These are phyloP conservation scores for Craterostigma plantagineum DNA, from an alignment of 257 asterid genomes.

Conservation along the genomic window DNA sequence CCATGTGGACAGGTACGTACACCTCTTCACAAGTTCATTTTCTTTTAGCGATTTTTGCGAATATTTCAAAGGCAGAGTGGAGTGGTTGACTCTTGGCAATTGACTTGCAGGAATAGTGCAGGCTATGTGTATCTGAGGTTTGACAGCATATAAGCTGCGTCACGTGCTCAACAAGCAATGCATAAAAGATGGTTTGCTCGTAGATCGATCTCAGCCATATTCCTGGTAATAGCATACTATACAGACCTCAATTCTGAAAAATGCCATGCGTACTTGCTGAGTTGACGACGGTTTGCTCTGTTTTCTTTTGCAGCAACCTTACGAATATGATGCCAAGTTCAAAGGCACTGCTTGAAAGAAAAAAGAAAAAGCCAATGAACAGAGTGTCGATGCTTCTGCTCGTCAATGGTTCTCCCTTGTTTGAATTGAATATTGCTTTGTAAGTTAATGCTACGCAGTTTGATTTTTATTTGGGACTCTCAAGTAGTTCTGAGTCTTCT, in stretches of 20 bases:
- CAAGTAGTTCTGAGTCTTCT: too few relatives aligned
- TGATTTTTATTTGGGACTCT: too few relatives aligned
- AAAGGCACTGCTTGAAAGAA: too few relatives aligned
- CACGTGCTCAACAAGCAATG: conserved; percentile 48
- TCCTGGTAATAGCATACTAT: conserved; percentile 22
- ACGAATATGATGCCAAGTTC: conserved; percentile 30
- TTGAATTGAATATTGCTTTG: too few relatives aligned
- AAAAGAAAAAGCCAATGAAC: too few relatives aligned
- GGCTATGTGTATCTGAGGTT: conserved; percentile 57
- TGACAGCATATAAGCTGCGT: conserved; percentile 30
- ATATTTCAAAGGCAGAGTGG: not conserved
- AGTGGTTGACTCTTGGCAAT: conserved; percentile 4
- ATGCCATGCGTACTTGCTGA: not conserved
- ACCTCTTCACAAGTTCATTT: too few relatives aligned
- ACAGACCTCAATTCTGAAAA: not conserved
- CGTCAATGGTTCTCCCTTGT: too few relatives aligned
- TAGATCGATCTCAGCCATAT: conserved; percentile 64
- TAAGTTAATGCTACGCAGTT: too few relatives aligned
- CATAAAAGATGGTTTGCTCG: conserved; percentile 81
- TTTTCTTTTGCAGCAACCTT: conserved; percentile 19
- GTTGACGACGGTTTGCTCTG: not conserved
- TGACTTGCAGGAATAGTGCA: conserved; percentile 29
- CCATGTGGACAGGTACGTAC: conserved; percentile 50
- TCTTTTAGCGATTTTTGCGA: not conserved
- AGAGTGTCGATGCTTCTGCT: too few relatives aligned